Evolutionary conservation across 108 stramenopile genomes (phyloP).

Genomic region (Tribonema minus): DNA sequence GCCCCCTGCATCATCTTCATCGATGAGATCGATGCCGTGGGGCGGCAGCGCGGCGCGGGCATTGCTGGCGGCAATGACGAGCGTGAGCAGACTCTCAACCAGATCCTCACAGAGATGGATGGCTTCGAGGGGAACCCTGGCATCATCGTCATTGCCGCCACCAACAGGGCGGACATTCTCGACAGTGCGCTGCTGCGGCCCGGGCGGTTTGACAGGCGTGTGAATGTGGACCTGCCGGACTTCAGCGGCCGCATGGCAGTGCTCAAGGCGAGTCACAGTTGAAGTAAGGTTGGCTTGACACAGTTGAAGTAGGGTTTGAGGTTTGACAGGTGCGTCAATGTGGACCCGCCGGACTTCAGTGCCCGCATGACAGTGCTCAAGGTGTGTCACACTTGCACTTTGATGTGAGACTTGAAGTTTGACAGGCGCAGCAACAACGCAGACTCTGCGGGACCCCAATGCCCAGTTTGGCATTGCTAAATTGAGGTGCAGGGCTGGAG

Average conservation of each 20-base stretch:
- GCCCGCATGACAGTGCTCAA: constrained; percentile 58
- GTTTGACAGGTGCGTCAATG: constrained; percentile 73
- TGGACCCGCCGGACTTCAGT: constrained; percentile 55
- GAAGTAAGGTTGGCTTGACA: constrained; percentile 50
- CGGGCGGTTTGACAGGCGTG: constrained; percentile 85
- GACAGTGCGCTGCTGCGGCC: constrained; percentile 91
- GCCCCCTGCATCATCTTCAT: constrained; percentile 81
- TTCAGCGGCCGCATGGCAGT: constrained; percentile 54
- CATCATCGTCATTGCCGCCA: constrained; percentile 61
- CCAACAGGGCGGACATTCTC: constrained; percentile 68
- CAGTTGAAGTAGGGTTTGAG: constrained; percentile 69
- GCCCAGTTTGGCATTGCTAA: too few species aligned
- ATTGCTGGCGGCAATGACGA: constrained; percentile 64
- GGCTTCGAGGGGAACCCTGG: constrained; percentile 55
- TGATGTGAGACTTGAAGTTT: too few species aligned
- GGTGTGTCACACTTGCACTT: too few species aligned
- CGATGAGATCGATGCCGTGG: constrained; percentile 93
- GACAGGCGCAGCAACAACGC: too few species aligned
- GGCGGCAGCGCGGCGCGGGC: constrained; percentile 71
- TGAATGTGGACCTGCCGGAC: constrained; percentile 58
- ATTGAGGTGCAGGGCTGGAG: too few species aligned
- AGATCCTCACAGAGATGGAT: constrained; percentile 62
- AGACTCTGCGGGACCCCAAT: too few species aligned
- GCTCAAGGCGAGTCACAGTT: constrained; percentile 57
- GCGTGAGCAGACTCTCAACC: constrained; percentile 61